Evolutionary conservation across 179 eudicot species (phyloP), one percentile per base, ranked within the genome.

Genomic region (Nepenthes alata): DNA sequence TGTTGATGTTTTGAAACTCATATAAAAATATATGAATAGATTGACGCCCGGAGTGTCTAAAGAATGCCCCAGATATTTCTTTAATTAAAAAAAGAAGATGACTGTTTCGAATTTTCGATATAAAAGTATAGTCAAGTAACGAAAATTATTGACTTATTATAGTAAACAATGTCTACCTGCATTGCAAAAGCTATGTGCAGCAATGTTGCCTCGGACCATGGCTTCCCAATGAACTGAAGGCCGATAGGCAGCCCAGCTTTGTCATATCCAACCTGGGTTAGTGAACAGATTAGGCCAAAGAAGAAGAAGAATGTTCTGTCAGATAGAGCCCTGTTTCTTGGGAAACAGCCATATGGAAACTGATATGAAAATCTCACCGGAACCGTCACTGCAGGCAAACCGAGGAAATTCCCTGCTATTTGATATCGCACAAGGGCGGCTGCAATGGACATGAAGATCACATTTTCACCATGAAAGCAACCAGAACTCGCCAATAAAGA

Each of bases 341-440:
- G 11, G 49, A 15, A 59, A 12, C 13, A 51, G 13, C 10, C 4
- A 10, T 3, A n/a, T 3, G 53, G 14, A 11, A 0, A 11, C 3
- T 10, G 62, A 58, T 39, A 3, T 9, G 39, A 53, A 48, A 2
- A 3, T 60, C 73, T 53, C 77, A 93, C 99, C 15, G 99, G 99
- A 15, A 94, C 73, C 66, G 97, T 83, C 50, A 89, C 86, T 5
- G 99, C 99, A 16, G 99, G 99, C 69, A 94, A 71, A 62, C 99
- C 99, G 57, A 94, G 77, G 77, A 94, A 94, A 71, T 94, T 94
- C 63, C 97, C 99, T 48, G 97, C 77, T 65, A 94, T 85, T 61
- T 66, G 77, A 73, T 81, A 94, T 47, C 97, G 78, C 54, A 90
- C 79, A 64, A 90, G 84, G 54, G 97, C 91, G 71, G 96, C 99